phyloP scores from a whole-genome alignment of 2,329 filamentous ascomycete genomes.

The Orbilia brochopaga region DNA sequence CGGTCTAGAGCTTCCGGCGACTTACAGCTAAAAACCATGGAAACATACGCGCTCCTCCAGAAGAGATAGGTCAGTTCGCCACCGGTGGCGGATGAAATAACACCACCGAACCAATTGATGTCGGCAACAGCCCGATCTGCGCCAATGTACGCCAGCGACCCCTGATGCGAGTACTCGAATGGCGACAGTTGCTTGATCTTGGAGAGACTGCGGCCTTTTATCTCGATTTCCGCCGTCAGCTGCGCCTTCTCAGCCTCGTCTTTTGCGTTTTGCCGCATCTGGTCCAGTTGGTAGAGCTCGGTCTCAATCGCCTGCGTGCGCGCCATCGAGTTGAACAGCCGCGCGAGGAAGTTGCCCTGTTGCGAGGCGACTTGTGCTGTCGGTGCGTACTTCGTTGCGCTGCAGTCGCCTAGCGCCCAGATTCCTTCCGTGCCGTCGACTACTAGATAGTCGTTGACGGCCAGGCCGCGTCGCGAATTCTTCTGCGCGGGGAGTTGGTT shows the following conservation, averaged over 20 bases:
- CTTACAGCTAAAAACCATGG: slow-evolving; percentile 99
- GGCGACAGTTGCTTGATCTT: slow-evolving; percentile 94
- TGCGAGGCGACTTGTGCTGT: slow-evolving; percentile 96
- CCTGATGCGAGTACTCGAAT: slow-evolving; percentile 98
- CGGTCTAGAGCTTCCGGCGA: slow-evolving; percentile 56
- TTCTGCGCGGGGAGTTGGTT: slow-evolving; percentile 89
- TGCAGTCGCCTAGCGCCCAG: slow-evolving; percentile 97
- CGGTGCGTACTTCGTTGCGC: slow-evolving; percentile 94
- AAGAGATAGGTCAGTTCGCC: slow-evolving; percentile 96
- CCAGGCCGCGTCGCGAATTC: slow-evolving; percentile 89
- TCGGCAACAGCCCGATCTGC: slow-evolving; percentile 97
- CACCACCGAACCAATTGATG: slow-evolving; percentile 95
- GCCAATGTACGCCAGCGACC: slow-evolving; percentile 94
- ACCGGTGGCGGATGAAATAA: slow-evolving; percentile 77
- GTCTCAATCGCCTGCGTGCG: slow-evolving; percentile 83
- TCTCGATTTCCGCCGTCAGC: slow-evolving; percentile 77
- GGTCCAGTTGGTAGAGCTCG: slow-evolving; percentile 73
- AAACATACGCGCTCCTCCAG: slow-evolving; percentile 97
- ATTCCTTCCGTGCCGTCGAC: slow-evolving; percentile 96
- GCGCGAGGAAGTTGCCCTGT: slow-evolving; percentile 91
- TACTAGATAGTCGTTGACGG: slow-evolving; percentile 97
- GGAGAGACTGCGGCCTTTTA: slow-evolving; percentile 82
- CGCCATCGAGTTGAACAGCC: slow-evolving; percentile 98
- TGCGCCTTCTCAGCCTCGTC: slow-evolving; percentile 66
- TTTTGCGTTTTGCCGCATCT: slow-evolving; percentile 69